Evolutionary conservation across 768 basidiomycete genomes (phyloP), one percentile per base, ranked within the genome.

Genomic region (Lepiota brunneoincarnata): DNA sequence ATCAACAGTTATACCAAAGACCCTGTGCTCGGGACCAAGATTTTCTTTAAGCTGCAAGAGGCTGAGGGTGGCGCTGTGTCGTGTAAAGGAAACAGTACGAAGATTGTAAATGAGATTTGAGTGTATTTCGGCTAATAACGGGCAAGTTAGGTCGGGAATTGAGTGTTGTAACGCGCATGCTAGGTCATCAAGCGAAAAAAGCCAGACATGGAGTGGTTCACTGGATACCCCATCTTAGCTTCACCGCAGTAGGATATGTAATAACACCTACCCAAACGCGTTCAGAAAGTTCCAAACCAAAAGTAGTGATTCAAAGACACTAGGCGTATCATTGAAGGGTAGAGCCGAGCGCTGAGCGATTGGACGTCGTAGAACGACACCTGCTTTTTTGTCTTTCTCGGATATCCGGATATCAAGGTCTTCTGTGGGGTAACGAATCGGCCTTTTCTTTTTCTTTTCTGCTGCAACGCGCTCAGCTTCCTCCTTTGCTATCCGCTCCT

Each of bases 211-310:
- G 14, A 98, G 76, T 1, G 95, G 88, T 78, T 89, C 86, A 4
- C 96, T 97, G 58, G 4, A 6, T 26, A 41, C 14, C 47, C 23
- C 49, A 21, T n/a, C 62, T 39, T 55, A 44, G 23, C 31, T 37
- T 43, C 54, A 49, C 42, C 15, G 61, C 49, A 56, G 26, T 42
- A 18, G 38, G 40, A 37, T 9, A 20, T 4, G 28, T n/a, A 55
- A 20, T 7, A 39, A 58, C 15, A 70, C 84, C 62, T 66, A 97
- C 97, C 94, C 93, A 69, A 95, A 95, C 49, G 93, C 87, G 49
- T 91, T 87, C 51, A 98, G 70, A 69, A 96, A 96, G 69, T 92
- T 94, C 95, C 95, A 99, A 7, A 84, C 75, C 87, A 91, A 87
- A 26, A 98, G 70, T 68, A 98, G 93, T 7, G 79, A 73, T 66